Base-by-base conservation (phyloP, 2,329 filamentous ascomycete species). In the Fusarium siculi region DNA sequence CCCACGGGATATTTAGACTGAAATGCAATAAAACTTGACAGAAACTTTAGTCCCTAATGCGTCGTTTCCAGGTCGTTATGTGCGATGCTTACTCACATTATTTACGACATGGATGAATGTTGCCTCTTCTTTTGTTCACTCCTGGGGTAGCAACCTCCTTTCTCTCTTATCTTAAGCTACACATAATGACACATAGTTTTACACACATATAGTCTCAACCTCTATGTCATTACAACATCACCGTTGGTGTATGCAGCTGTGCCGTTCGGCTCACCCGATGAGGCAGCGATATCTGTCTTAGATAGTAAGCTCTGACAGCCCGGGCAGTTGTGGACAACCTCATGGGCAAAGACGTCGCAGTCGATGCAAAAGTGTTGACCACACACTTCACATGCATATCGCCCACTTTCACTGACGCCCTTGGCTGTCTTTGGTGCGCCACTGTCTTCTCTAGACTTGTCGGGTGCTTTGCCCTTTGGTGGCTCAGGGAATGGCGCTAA, bases 361-460 rank as follows among this genome's bases (percentile, higher is more conserved):
- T 99, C 96, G 74, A 99, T 97, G 85, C 96, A 99, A 80, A 98
- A 99, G 83, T 98, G 96, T 67, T 93, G 91, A 7, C 88, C 84
- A 82, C 96, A 99, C n/a, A 92, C 91, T 75, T 92, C 89, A 81
- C 96, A 99, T 66, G 93, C 93, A 80, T 99, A 99, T 57, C 96
- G 86, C 53, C 93, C 91, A 79, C 93, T 96, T 84, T 97, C 94
- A 80, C 93, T 96, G 47, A 95, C 92, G 3, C 92, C 91, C 78
- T 90, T 92, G 23, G 81, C 74, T 18, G 73, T 70, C 56, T 77
- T 72, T 42, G 76, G 77, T 8, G 65, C 40, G 30, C 63, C 32
- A 28, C 63, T 54, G 8, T 74, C 73, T n/a, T 78, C 74, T 34
- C 74, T 80, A 10, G 63, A 46, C 44, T 74, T 78, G 10, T 75